Base-by-base conservation (phyloP, 805 yeast species). In the Kodamaea neixiangensis region DNA sequence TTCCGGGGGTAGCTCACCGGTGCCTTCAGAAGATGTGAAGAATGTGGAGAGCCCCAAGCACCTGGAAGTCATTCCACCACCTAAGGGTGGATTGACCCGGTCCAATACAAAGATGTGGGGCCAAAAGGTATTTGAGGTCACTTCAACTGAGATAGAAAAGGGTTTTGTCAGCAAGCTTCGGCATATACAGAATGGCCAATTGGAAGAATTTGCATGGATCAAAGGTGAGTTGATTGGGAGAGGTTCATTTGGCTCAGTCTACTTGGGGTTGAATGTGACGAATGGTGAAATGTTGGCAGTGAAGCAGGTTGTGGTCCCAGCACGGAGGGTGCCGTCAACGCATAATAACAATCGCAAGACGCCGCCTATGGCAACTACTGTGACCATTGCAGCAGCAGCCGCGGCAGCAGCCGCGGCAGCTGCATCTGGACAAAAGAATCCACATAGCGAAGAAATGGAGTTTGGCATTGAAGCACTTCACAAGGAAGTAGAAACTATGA, bases 221-320 rank as follows among this genome's bases (percentile, higher is more conserved):
- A 90, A 90, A 64, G 99, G 99, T 77, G 97, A 92, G 62, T 75
- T 94, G 55, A 90, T 94, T 51, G 99, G 99, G 0, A 83, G 89
- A 52, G 99, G 99, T 0, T 92, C 97, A 1, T 94, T 92, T 74
- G 99, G 99, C 7, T 85, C 89, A 34, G 99, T 94, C 1, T 93
- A 79, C 63, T 75, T 94, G 50, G 97, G 97, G 1, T 77, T 94
- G 62, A 94, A 94, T 67, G 92, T 91, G 14, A 94, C 98, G 1
- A 90, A 97, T 0, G 98, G 98, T 49, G 99, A 94, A 62, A 91
- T 94, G 96, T 87, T 94, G 73, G 99, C 99, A 0, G 99, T 94
- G 2, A 94, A 94, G 64, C 99, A 94, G 68, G 97, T 93, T 2
- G 85, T 86, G 10, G 85, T 89, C 0, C 54, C 60, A 9, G 41